phyloP scores from a whole-genome alignment of 805 yeast species.

The Monosporozyma unispora region DNA sequence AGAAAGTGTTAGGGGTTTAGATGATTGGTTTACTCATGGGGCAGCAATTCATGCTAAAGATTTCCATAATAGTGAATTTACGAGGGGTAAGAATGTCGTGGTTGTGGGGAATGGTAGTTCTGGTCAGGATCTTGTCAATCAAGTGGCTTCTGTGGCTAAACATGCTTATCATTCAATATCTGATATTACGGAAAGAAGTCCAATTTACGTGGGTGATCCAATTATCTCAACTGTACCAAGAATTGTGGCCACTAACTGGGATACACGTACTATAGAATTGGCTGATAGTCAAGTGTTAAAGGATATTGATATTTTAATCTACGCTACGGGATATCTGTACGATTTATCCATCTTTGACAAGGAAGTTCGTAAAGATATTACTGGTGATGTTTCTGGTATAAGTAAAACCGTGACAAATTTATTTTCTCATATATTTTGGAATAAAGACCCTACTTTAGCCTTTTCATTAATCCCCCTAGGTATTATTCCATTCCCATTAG shows the following conservation, averaged over 20 bases:
- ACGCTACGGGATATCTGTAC: slow-evolving; percentile 46
- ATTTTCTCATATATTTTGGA: slow-evolving; percentile 52
- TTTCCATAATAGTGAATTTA: slow-evolving; percentile 29
- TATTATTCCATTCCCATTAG: slow-evolving; percentile 52
- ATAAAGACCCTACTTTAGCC: slow-evolving; percentile 54
- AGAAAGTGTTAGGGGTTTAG: slow-evolving; percentile 29
- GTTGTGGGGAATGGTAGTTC: slow-evolving; percentile 38
- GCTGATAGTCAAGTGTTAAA: slow-evolving; percentile 26
- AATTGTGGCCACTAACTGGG: slow-evolving; percentile 24
- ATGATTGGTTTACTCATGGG: slow-evolving; percentile 27
- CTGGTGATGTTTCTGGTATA: slow-evolving; percentile 2
- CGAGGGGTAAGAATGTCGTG: slow-evolving; percentile 28
- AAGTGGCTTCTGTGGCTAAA: slow-evolving; percentile 27
- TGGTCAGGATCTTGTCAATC: slow-evolving; percentile 39
- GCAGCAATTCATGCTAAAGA: slow-evolving; percentile 35
- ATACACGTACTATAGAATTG: slow-evolving; percentile 22
- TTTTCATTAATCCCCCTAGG: slow-evolving; percentile 54
- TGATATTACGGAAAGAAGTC: slow-evolving; percentile 20
- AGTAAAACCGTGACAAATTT: slow-evolving; percentile 31
- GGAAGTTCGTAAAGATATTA: slow-evolving; percentile 16
- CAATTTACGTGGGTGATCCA: slow-evolving; percentile 3
- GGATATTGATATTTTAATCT: slow-evolving; percentile 34
- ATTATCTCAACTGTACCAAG: slow-evolving; percentile 18
- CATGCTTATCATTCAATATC: slow-evolving; percentile 45
- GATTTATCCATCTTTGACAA: slow-evolving; percentile 36